phyloP scores from a whole-genome alignment of 1,284 basidiomycete genomes.

The Boletellus deceptivus region DNA sequence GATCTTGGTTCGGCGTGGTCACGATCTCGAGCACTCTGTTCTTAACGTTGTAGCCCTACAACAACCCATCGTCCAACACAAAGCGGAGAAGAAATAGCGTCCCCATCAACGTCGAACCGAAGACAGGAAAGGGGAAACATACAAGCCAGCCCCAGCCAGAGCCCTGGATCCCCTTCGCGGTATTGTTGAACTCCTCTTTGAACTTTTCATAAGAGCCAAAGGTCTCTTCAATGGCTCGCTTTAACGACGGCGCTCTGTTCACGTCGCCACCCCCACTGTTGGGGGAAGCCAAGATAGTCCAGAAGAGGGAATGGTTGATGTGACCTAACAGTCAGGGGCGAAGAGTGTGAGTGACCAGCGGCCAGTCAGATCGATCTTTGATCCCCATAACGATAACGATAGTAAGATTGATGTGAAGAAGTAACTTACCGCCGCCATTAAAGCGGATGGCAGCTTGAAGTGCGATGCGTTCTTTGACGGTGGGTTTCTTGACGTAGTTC shows the following conservation, averaged over 20 bases:
- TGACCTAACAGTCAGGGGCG: conserved; percentile 49
- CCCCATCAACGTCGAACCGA: no score
- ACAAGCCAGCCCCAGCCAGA: conserved; percentile 95
- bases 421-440: conserved; percentile 58
- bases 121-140: conserved; percentile 21
- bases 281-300: conserved; percentile 81
- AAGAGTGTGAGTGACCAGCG: conserved; percentile 1
- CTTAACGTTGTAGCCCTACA: conserved; percentile 61
- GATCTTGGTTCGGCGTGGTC: conserved; percentile 90
- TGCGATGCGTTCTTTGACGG: conserved; percentile 77
- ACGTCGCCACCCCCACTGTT: conserved; percentile 55
- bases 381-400: conserved; percentile 24
- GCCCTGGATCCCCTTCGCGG: conserved; percentile 82
- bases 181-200: conserved; percentile 70
- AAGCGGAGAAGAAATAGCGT: no score
- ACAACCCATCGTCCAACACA: not conserved
- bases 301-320: conserved; percentile 92
- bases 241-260: conserved; percentile 64
- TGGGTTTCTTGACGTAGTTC: conserved; percentile 58
- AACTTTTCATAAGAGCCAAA: conserved; percentile 75
- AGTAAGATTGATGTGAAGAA: not conserved
- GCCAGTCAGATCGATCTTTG: conserved; percentile 7
- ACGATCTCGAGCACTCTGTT: conserved; percentile 69
- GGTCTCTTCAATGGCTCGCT: conserved; percentile 58
- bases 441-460: conserved; percentile 73